These are phyloP conservation scores for Marasmius oreades DNA, from an alignment of 1,284 basidiomycete genomes.

Conservation along the genomic window DNA sequence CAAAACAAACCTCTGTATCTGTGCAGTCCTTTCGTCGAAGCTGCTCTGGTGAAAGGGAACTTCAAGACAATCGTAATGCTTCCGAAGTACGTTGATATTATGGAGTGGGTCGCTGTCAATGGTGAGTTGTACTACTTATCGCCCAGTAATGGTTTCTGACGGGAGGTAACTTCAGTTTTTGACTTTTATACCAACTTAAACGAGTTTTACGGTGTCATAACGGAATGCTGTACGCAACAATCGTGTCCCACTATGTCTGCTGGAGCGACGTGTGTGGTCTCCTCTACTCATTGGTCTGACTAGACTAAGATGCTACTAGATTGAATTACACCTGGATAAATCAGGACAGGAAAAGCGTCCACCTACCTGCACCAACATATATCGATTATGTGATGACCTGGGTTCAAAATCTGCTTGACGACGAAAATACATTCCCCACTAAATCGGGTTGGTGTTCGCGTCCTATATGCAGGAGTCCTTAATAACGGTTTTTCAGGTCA, in stretches of 20 bases:
- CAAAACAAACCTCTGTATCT: slow-evolving; percentile 75
- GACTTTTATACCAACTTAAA: slow-evolving; percentile 98
- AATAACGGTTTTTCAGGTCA: slow-evolving; percentile 50
- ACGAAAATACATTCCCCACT: slow-evolving; percentile 92
- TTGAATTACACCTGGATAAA: slow-evolving; percentile 99
- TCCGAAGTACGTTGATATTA: slow-evolving; percentile 95
- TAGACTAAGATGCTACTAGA: slow-evolving; percentile 35
- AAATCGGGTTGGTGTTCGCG: slow-evolving; percentile 69
- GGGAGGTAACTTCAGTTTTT: slow-evolving; percentile 56
- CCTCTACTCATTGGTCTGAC: background rate
- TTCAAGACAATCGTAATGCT: slow-evolving; percentile 98
- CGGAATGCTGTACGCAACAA: slow-evolving; percentile 91
- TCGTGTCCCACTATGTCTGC: slow-evolving; percentile 94
- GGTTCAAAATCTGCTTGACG: slow-evolving; percentile 92
- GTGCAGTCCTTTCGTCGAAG: slow-evolving; percentile 95
- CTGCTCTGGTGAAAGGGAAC: slow-evolving; percentile 95
- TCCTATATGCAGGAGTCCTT: background rate
- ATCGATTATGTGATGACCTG: slow-evolving; percentile 99
- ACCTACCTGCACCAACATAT: slow-evolving; percentile 94
- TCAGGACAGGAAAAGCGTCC: slow-evolving; percentile 89
- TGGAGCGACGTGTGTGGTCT: slow-evolving; percentile 68
- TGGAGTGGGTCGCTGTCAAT: slow-evolving; percentile 99
- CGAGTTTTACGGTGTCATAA: slow-evolving; percentile 93
- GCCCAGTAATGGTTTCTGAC: background rate
- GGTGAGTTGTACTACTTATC: slow-evolving; percentile 49